Evolutionary conservation across 2,329 filamentous ascomycete genomes (phyloP).

Genomic region (Phyllosticta ampelicida): DNA sequence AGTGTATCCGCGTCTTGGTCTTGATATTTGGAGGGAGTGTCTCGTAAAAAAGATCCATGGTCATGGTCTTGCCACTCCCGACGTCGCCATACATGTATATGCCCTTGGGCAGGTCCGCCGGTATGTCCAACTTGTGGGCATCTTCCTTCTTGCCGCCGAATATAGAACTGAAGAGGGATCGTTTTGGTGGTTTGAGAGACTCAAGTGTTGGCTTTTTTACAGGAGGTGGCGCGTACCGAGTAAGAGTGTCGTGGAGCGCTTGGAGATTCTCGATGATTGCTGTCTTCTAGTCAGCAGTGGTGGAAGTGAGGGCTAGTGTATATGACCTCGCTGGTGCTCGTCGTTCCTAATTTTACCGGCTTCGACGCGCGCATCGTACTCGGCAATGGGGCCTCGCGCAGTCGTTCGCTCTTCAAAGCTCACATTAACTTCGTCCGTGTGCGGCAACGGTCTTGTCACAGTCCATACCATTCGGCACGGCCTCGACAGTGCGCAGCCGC

Average conservation of each 20-base stretch:
- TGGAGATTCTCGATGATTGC: slow-evolving; percentile 84
- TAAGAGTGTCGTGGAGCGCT: slow-evolving; percentile 74
- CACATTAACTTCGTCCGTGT: neutral
- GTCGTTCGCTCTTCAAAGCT: neutral
- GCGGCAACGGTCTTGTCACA: too few species aligned
- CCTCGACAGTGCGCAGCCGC: slow-evolving; percentile 2
- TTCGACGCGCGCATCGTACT: slow-evolving; percentile 77
- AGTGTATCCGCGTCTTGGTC: slow-evolving; percentile 87
- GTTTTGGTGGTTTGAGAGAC: slow-evolving; percentile 46
- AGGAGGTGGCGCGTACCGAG: slow-evolving; percentile 58
- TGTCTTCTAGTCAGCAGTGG: slow-evolving; percentile 25
- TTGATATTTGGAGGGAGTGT: slow-evolving; percentile 71
- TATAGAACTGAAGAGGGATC: slow-evolving; percentile 47
- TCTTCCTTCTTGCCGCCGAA: slow-evolving; percentile 42
- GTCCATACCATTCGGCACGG: slow-evolving; percentile 4
- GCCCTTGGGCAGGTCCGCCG: slow-evolving; percentile 69
- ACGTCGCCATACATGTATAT: slow-evolving; percentile 96
- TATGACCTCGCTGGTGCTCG: slow-evolving; percentile 73
- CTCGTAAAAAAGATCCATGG: slow-evolving; percentile 98
- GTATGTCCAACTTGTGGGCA: slow-evolving; percentile 42
- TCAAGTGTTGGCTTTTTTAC: slow-evolving; percentile 71
- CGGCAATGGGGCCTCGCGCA: slow-evolving; percentile 60
- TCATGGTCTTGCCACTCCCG: slow-evolving; percentile 96
- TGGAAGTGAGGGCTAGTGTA: neutral
- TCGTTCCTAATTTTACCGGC: slow-evolving; percentile 70